A percentile compares a stretch with the other conserved stretches of the same genome.
Evolutionary conservation across 257 asterid genomes (phyloP).

Genomic region (Ophiorrhiza pumila): DNA sequence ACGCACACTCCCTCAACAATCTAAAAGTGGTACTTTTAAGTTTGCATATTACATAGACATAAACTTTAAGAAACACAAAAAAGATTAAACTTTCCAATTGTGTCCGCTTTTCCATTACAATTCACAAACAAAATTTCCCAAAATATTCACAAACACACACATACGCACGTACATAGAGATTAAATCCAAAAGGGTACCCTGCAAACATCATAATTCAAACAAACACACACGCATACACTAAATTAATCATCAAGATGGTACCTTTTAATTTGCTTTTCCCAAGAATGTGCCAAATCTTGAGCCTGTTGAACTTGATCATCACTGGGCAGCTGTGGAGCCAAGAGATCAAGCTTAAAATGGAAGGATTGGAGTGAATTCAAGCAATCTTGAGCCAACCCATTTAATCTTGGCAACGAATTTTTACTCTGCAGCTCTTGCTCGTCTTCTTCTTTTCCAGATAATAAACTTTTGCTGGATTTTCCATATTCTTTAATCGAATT

Average conservation of each 20-base stretch:
- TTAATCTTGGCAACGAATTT: constrained; percentile 77
- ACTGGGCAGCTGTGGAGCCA: constrained; percentile 75
- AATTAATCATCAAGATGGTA: constrained; percentile 18
- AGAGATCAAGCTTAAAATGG: constrained; percentile 82
- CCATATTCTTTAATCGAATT: constrained; percentile 66
- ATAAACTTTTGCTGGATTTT: constrained; percentile 34
- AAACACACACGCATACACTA: background rate
- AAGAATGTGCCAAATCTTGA: constrained; percentile 57
- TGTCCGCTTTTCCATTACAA: background rate
- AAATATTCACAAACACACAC: background rate
- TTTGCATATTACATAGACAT: no score
- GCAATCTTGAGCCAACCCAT: constrained; percentile 90
- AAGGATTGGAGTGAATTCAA: constrained; percentile 59
- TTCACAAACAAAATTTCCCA: background rate
- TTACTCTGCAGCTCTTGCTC: constrained; percentile 29
- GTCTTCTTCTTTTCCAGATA: constrained; percentile 21
- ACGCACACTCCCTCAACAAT: background rate
- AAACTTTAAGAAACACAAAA: background rate
- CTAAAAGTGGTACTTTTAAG: no score
- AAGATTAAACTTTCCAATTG: background rate
- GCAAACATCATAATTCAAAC: background rate
- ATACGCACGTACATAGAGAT: background rate
- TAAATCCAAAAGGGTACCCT: background rate
- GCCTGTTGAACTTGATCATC: constrained; percentile 65
- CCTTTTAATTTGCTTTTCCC: constrained; percentile 76